A percentile compares a stretch with the other conserved stretches of the same genome.
Evolutionary conservation across 1,284 basidiomycete genomes (phyloP).

Genomic region (Golubevia sp.): DNA sequence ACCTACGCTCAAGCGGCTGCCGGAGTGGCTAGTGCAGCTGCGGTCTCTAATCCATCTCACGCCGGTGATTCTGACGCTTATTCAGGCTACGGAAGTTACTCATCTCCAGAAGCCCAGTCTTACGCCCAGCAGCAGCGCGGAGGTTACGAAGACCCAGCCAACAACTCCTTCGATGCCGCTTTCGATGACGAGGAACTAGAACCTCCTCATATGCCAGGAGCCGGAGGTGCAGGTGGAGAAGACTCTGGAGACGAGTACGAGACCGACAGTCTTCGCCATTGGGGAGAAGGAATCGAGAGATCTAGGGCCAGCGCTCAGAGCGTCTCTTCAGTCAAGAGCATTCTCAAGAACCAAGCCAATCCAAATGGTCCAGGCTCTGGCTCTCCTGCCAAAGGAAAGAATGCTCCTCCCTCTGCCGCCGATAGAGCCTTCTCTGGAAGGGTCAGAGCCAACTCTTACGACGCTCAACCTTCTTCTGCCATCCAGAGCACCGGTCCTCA

Average conservation of each 20-base stretch:
- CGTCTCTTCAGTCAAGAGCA: slow-evolving; percentile 76
- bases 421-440: slow-evolving; percentile 48
- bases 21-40: not conserved
- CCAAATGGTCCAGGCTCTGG: not conserved
- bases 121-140: slow-evolving; percentile 4
- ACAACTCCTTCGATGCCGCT: slow-evolving; percentile 68
- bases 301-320: slow-evolving; percentile 68
- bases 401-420: slow-evolving; percentile 8
- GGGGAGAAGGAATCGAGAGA: slow-evolving; percentile 74
- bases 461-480: slow-evolving; percentile 36
- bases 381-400: not conserved
- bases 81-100: slow-evolving; percentile 1
- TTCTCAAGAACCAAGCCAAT: slow-evolving; percentile 70
- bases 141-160: slow-evolving; percentile 58
- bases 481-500: slow-evolving; percentile 10
- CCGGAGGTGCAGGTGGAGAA: slow-evolving; percentile 46
- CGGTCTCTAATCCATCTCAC: not conserved
- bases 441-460: slow-evolving; percentile 61
- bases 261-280: slow-evolving; percentile 59
- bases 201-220: slow-evolving; percentile 69
- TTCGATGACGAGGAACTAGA: slow-evolving; percentile 77
- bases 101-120: not conserved
- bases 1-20: slow-evolving; percentile 8
- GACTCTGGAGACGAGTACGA: slow-evolving; percentile 67
- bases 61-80: not conserved